These are phyloP conservation scores for Podila epicladia DNA, from an alignment of 192 early-diverging fungal genomes.

Conservation along the genomic window DNA sequence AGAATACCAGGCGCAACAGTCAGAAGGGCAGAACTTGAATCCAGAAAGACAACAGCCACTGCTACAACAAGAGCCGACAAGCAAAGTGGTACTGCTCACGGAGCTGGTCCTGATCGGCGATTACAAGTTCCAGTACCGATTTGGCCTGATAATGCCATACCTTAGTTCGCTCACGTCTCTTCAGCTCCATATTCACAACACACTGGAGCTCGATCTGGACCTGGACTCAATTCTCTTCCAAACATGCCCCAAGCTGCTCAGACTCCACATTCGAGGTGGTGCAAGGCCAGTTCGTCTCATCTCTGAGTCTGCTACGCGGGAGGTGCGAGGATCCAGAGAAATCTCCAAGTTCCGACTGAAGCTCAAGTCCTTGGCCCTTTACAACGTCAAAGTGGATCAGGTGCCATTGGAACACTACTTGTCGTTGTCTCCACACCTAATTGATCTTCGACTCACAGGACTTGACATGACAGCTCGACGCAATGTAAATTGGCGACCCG, in stretches of 20 bases:
- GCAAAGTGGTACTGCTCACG: not conserved
- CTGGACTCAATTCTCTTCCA: not conserved
- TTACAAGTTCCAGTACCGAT: not conserved
- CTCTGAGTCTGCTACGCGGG: not conserved
- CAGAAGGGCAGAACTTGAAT: too few relatives aligned
- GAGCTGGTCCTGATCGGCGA: not conserved
- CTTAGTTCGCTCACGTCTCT: not conserved
- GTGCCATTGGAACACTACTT: not conserved
- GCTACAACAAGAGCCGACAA: not conserved
- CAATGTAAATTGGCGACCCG: not conserved
- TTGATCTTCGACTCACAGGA: not conserved
- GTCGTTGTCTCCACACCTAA: not conserved
- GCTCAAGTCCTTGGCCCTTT: not conserved
- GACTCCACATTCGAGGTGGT: not conserved
- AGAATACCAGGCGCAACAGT: too few relatives aligned
- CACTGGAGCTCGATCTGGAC: not conserved
- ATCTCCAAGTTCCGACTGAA: not conserved
- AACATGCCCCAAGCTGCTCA: not conserved
- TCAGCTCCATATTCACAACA: not conserved
- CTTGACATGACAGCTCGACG: not conserved
- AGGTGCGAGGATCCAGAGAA: not conserved
- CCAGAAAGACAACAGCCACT: not conserved
- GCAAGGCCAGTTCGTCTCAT: not conserved
- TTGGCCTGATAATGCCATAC: not conserved
- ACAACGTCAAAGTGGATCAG: not conserved